Base-by-base conservation (phyloP, 1,284 basidiomycete species). In the Ustilago nuda region DNA sequence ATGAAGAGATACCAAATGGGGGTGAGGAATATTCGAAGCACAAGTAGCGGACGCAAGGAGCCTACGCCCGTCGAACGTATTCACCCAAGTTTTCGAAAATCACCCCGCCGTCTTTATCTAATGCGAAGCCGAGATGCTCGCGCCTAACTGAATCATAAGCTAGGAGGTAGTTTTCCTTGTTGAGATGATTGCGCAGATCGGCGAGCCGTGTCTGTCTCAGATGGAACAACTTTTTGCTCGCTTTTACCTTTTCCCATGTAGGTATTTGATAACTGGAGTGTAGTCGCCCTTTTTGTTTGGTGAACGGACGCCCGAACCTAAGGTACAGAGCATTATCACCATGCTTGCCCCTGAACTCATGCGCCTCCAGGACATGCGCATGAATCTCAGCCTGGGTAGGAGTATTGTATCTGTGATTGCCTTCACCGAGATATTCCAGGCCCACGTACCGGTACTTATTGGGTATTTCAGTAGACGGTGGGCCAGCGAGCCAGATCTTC, bases 281-380 rank as follows among this genome's bases (percentile, higher is more conserved):
- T 19, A 19, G 19, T 19, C 19, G 19, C 11, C 1, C 11, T 56
- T 32, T 0, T 45, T 23, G 46, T 1, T 19, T 13, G 27, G 51
- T 3, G 30, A 61, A 50, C 2, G 35, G 41, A 32, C 32, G 41
- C n/a, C 60, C 60, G 11, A 37, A 55, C 33, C 8, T 33, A 8
- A 61, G 59, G 36, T 52, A 37, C 58, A 23, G 43, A 4, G 51
- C 48, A 5, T 45, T 19, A 30, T 54, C n/a, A 30, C 59, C 51
- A 35, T 61, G 19, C 19, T 19, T 19, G 19, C 1, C 1, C 19
- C 19, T 19, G 19, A 19, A 19, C 19, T 19, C 19, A 1, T 19
- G 19, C 19, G 19, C 19, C 1, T 19, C 19, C 19, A 19, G 19
- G 19, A 19, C 19, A 19, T 19, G 19, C 19, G 19, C 1, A 19